Conservation (phyloP, 2,329 filamentous ascomycete genomes). For the Cladophialophora bantiana region DNA sequence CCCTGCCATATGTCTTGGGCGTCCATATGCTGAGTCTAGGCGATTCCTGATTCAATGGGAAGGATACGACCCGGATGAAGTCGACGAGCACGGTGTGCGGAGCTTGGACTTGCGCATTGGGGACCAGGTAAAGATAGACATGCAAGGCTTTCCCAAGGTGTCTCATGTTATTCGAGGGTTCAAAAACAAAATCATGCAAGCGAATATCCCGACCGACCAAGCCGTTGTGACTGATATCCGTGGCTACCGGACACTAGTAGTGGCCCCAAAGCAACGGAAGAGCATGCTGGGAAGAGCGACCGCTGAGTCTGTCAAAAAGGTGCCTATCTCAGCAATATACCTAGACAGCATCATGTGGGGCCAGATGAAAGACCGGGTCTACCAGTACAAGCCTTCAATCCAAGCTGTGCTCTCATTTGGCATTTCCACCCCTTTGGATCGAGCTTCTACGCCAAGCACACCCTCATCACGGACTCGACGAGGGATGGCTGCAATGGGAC, state of each 20-base stretch:
- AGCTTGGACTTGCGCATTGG: conserved; percentile 54
- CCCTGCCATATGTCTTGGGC: conserved; percentile 64
- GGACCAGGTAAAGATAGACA: conserved; percentile 57
- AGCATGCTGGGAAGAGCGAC: conserved; percentile 48
- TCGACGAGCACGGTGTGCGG: conserved; percentile 51
- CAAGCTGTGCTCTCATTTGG: conserved; percentile 35
- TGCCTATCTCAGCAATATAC: conserved; percentile 55
- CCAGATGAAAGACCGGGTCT: conserved; percentile 52
- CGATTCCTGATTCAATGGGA: conserved; percentile 57
- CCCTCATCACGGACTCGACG: conserved; percentile 55
- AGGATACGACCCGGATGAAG: conserved; percentile 51
- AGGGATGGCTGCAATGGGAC: conserved; percentile 29
- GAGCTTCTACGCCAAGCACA: conserved; percentile 52
- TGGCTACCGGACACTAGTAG: conserved; percentile 51
- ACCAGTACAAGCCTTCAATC: conserved; percentile 41
- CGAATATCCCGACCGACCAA: conserved; percentile 16
- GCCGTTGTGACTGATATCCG: conserved; percentile 50
- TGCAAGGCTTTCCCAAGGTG: conserved; percentile 51
- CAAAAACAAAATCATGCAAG: conserved; percentile 46
- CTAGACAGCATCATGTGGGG: conserved; percentile 57
- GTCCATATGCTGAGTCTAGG: conserved; percentile 48
- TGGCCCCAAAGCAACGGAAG: conserved; percentile 53
- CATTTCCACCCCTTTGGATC: conserved; percentile 49
- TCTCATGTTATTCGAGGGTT: conserved; percentile 54
- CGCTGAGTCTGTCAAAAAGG: conserved; percentile 46